These are phyloP conservation scores for Paxillus rubicundulus DNA, from an alignment of 768 basidiomycete genomes.

Conservation along the genomic window DNA sequence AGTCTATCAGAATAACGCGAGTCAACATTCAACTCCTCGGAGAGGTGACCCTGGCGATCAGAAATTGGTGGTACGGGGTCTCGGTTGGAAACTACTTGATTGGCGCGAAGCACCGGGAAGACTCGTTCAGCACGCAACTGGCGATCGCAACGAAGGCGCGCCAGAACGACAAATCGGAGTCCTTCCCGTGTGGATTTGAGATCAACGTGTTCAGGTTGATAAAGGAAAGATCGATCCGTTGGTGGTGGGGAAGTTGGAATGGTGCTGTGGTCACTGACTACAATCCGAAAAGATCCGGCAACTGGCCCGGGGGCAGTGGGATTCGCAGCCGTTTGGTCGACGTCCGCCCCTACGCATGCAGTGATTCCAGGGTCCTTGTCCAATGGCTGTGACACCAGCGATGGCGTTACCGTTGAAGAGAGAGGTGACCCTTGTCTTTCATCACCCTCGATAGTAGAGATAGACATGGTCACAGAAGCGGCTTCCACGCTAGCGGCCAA, in stretches of 20 bases:
- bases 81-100: slow-evolving; percentile 44
- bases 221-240: slow-evolving; percentile 2
- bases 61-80: slow-evolving; percentile 26
- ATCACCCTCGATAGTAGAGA: slow-evolving; percentile 6
- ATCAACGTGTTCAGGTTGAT: slow-evolving; percentile 13
- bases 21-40: slow-evolving; percentile 47
- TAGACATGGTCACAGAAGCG: slow-evolving; percentile 9
- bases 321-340: slow-evolving; percentile 10
- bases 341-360: slow-evolving; percentile 8
- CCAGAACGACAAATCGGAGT: slow-evolving; percentile 60
- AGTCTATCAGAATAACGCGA: slow-evolving; percentile 34
- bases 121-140: slow-evolving; percentile 63
- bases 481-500: slow-evolving; percentile 7
- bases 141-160: slow-evolving; percentile 55
- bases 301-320: slow-evolving; percentile 7
- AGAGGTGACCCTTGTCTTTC: slow-evolving; percentile 6
- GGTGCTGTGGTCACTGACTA: slow-evolving; percentile 29
- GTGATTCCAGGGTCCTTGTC: slow-evolving; percentile 14
- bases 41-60: slow-evolving; percentile 41
- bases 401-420: slow-evolving; percentile 14
- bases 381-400: slow-evolving; percentile 9
- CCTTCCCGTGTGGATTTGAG: slow-evolving; percentile 53
- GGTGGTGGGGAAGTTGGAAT: slow-evolving; percentile 5
- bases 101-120: slow-evolving; percentile 60
- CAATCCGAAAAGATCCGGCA: slow-evolving; percentile 21